A percentile compares a stretch with the other conserved stretches of the same genome.
phyloP scores from a whole-genome alignment of 164 flowering plant genomes.

The Chloranthus sessilifolius region DNA sequence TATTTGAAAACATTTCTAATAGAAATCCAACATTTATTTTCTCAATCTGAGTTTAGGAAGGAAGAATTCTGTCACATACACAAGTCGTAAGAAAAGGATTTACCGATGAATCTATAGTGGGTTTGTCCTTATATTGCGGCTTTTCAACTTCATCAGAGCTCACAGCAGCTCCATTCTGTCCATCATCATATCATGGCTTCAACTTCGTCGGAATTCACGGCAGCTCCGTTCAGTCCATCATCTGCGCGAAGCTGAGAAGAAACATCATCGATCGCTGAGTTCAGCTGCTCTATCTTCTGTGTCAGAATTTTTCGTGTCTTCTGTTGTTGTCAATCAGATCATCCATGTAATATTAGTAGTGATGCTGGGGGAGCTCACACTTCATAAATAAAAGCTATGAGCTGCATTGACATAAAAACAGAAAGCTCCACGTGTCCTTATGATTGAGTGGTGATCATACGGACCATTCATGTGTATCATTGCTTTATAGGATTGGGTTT shows the following conservation, averaged over 20 bases:
- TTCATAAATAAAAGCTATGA: background rate
- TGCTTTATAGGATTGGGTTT: too few relatives aligned
- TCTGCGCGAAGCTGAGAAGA: conserved; percentile 65
- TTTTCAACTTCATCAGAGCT: conserved; percentile 53
- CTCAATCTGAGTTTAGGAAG: too few relatives aligned
- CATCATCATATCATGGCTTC: conserved; percentile 45
- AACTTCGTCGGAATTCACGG: conserved; percentile 48
- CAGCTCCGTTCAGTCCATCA: conserved; percentile 43
- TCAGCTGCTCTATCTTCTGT: conserved; percentile 84
- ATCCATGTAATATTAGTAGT: conserved; percentile 4
- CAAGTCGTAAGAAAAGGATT: too few relatives aligned
- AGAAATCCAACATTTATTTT: too few relatives aligned
- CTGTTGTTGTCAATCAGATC: conserved; percentile 35
- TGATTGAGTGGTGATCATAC: too few relatives aligned
- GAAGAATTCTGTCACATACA: too few relatives aligned
- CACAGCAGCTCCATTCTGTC: conserved; percentile 40
- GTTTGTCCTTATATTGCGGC: conserved; percentile 38
- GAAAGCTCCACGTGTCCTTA: too few relatives aligned
- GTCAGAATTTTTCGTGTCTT: conserved; percentile 60
- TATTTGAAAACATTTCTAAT: too few relatives aligned
- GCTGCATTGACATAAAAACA: too few relatives aligned
- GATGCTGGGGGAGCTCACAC: too few relatives aligned
- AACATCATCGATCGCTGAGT: conserved; percentile 79
- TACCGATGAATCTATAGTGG: too few relatives aligned
- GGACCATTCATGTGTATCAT: too few relatives aligned